Conservation (phyloP, 2,329 filamentous ascomycete species). For the Fusarium scirpi region DNA sequence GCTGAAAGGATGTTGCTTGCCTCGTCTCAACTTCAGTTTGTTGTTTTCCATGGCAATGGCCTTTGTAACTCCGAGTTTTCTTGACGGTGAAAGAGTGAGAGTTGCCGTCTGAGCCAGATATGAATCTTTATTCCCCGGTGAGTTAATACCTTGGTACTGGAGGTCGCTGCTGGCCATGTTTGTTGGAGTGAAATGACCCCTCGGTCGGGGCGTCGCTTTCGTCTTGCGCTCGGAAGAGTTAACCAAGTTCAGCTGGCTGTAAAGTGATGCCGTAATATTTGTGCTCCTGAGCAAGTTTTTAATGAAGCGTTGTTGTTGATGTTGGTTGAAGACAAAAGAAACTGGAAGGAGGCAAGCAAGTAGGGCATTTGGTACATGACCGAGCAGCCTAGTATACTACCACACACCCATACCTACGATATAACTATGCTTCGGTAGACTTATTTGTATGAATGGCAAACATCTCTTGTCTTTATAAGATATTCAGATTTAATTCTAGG, state of each 20-base stretch:
- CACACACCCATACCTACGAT: background rate
- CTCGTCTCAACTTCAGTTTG: background rate
- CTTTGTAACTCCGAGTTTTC: background rate
- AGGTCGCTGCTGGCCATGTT: background rate
- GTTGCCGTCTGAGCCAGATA: accelerated
- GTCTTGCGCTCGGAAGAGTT: too few relatives aligned
- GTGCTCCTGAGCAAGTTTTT: too few relatives aligned
- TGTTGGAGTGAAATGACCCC: background rate
- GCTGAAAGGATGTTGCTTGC: background rate
- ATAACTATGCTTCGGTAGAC: background rate
- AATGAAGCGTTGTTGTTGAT: background rate
- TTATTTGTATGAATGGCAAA: background rate
- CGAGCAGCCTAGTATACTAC: background rate
- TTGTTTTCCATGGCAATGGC: background rate
- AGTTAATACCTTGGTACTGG: background rate
- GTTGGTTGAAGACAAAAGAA: background rate
- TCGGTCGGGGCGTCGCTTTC: background rate
- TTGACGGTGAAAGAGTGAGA: background rate
- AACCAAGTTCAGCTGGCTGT: background rate
- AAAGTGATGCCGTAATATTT: background rate
- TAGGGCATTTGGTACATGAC: background rate
- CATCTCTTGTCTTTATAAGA: background rate
- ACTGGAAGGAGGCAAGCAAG: background rate
- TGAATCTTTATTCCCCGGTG: accelerated
- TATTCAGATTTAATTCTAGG: background rate